phyloP scores from a whole-genome alignment of 73 alveolate species.

The Blepharisma japonicum region DNA sequence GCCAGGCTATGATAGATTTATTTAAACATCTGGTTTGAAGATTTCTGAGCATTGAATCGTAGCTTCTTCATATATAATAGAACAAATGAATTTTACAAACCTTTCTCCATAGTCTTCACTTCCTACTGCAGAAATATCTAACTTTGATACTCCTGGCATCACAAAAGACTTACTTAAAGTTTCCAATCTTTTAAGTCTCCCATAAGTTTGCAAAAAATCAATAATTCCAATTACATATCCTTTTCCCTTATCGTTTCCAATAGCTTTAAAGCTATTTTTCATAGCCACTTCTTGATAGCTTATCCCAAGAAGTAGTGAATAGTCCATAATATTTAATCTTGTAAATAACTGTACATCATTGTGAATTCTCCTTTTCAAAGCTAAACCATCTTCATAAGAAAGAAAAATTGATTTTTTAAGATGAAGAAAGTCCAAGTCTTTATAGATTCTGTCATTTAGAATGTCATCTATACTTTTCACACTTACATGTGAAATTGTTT shows the following conservation, averaged over 20 bases:
- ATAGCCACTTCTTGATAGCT: neutral
- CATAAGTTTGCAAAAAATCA: conserved; percentile 9
- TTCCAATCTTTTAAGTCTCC: neutral
- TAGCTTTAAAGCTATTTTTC: neutral
- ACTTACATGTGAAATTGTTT: neutral
- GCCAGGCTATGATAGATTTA: too few species aligned
- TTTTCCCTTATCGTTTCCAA: neutral
- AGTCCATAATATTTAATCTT: conserved; percentile 10
- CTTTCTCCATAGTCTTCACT: neutral
- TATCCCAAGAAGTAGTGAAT: conserved; percentile 20
- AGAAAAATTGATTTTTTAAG: neutral
- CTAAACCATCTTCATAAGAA: neutral
- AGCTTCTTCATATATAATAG: neutral
- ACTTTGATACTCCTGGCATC: conserved; percentile 4
- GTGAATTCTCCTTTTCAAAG: neutral
- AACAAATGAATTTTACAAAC: neutral
- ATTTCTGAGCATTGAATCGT: too few species aligned
- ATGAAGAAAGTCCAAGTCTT: conserved; percentile 17
- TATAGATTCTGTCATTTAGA: neutral
- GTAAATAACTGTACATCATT: neutral
- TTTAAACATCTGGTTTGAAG: too few species aligned
- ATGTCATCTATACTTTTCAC: neutral
- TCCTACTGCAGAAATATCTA: neutral
- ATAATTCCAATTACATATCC: neutral
- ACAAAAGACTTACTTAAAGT: neutral